Evolutionary conservation across 108 stramenopile genomes (phyloP).

Genomic region (Conticribra weissflogii): DNA sequence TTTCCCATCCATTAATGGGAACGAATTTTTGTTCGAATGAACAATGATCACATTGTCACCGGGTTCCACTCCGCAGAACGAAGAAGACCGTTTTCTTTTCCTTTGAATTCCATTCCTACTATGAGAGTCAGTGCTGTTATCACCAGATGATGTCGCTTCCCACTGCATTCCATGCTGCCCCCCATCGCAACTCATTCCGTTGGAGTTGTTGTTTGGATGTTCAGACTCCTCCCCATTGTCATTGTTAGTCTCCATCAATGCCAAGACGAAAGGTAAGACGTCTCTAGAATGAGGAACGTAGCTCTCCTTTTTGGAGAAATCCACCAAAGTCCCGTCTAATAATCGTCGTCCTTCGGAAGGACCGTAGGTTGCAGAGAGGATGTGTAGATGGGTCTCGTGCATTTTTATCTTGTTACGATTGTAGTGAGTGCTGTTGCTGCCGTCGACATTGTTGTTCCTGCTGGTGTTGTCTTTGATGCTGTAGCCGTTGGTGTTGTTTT

Average conservation of each 20-base stretch:
- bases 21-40: conserved; percentile 5
- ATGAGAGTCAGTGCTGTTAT: no score
- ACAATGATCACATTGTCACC: background rate
- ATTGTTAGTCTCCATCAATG: conserved; percentile 29
- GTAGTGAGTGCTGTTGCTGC: no score
- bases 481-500: conserved; percentile 5
- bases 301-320: conserved; percentile 18
- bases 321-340: conserved; percentile 36
- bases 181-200: conserved; percentile 4
- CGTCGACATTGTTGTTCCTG: no score
- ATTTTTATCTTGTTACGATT: background rate
- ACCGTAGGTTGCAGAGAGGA: conserved; percentile 60
- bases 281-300: conserved; percentile 57
- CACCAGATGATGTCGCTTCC: no score
- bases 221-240: no score
- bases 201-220: no score
- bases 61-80: no score
- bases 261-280: conserved; percentile 49
- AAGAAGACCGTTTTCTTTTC: no score
- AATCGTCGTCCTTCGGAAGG: conserved; percentile 52
- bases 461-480: no score
- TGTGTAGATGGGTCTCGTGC: conserved; percentile 24
- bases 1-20: conserved; percentile 42
- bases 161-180: background rate
- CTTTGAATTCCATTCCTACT: background rate